phyloP scores from a whole-genome alignment of 495 filamentous ascomycete species.

The Rusavskia elegans region DNA sequence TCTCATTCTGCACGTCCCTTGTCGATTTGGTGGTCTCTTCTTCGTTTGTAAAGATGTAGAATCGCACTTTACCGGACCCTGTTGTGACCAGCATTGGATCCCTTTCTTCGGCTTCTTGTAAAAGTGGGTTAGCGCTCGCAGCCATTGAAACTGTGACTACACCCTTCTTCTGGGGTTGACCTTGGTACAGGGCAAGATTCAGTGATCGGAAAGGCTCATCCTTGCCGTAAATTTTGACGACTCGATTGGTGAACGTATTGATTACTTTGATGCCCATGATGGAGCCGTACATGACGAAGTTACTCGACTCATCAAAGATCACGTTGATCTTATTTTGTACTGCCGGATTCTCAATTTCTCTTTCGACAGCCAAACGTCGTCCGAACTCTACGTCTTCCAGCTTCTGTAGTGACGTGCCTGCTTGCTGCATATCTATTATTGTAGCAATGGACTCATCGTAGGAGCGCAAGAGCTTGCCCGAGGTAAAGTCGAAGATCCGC shows the following conservation, averaged over 20 bases:
- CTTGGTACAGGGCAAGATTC: conserved; percentile 83
- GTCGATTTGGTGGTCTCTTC: conserved; percentile 66
- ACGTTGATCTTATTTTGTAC: conserved; percentile 65
- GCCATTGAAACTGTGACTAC: conserved; percentile 96
- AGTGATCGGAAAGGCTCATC: conserved; percentile 79
- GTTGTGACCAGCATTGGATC: conserved; percentile 82
- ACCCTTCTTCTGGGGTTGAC: conserved; percentile 79
- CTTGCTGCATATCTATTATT: conserved; percentile 86
- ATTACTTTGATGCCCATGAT: conserved; percentile 82
- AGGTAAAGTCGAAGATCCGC: conserved; percentile 80
- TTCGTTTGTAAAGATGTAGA: conserved; percentile 97
- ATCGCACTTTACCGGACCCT: conserved; percentile 74
- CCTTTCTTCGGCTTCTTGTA: conserved; percentile 80
- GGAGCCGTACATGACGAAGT: conserved; percentile 91
- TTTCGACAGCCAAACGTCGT: conserved; percentile 70
- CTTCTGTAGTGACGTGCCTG: conserved; percentile 60
- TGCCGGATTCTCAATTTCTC: conserved; percentile 58
- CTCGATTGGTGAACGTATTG: conserved; percentile 83
- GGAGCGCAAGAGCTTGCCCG: conserved; percentile 73
- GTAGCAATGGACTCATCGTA: conserved; percentile 87
- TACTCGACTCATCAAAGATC: conserved; percentile 86
- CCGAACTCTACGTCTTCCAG: conserved; percentile 87
- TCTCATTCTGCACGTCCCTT: conserved; percentile 91
- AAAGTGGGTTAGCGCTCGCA: conserved; percentile 77
- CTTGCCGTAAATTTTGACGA: conserved; percentile 72